A percentile compares a stretch with the other conserved stretches of the same genome.
Conservation (phyloP, 441 rosid genomes). For the Theobroma grandiflorum region DNA sequence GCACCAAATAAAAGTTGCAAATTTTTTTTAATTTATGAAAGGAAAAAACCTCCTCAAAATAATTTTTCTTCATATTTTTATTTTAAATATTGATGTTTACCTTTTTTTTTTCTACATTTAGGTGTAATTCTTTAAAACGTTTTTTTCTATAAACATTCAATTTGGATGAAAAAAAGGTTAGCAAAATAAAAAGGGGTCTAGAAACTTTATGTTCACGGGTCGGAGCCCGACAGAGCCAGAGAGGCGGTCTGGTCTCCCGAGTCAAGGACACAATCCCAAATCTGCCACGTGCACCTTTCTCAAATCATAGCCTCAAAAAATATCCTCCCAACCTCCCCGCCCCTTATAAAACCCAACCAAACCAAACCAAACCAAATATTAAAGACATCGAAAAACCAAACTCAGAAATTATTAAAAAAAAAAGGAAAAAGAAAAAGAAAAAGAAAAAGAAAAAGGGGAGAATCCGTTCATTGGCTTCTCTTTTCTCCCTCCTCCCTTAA, state of each 20-base stretch:
- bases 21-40: too few relatives aligned
- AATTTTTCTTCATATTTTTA: too few relatives aligned
- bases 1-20: too few relatives aligned
- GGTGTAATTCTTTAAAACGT: too few relatives aligned
- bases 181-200: neutral
- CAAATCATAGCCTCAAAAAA: slow-evolving; percentile 38
- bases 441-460: neutral
- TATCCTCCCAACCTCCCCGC: slow-evolving; percentile 20
- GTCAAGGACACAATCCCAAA: slow-evolving; percentile 26
- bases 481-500: slow-evolving; percentile 20
- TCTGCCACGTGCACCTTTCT: slow-evolving; percentile 39
- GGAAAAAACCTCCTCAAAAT: neutral
- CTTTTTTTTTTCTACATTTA: too few relatives aligned
- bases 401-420: neutral
- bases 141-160: too few relatives aligned
- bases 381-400: too few relatives aligned
- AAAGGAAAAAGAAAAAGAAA: neutral
- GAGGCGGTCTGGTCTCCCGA: slow-evolving; percentile 38
- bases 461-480: neutral
- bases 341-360: neutral
- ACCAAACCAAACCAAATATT: too few relatives aligned
- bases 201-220: neutral
- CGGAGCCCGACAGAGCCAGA: slow-evolving; percentile 24
- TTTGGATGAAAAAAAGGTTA: too few relatives aligned
- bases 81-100: too few relatives aligned